phyloP scores from a whole-genome alignment of 177 flowering plant genomes.

The Vitis hybrid region DNA sequence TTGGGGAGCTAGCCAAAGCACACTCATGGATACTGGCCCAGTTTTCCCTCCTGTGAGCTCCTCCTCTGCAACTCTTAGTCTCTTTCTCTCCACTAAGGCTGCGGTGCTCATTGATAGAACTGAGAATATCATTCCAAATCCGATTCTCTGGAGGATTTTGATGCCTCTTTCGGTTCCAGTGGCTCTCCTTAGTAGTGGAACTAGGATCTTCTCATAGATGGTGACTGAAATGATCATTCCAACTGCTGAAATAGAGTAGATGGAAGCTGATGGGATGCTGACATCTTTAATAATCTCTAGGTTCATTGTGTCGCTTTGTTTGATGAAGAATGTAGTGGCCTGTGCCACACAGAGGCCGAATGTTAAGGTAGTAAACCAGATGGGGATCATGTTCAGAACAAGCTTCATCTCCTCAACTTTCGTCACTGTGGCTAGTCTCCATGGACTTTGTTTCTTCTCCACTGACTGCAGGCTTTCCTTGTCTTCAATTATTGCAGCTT shows the following conservation, averaged over 20 bases:
- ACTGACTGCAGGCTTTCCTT: background rate
- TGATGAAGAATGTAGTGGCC: slow-evolving; percentile 37
- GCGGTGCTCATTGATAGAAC: slow-evolving; percentile 21
- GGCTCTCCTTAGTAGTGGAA: slow-evolving; percentile 18
- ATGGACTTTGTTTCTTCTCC: slow-evolving; percentile 32
- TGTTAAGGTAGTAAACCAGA: slow-evolving; percentile 58
- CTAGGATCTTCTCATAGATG: slow-evolving; percentile 24
- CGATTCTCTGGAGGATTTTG: slow-evolving; percentile 38
- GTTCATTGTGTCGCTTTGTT: slow-evolving; percentile 32
- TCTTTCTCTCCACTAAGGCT: slow-evolving; percentile 31
- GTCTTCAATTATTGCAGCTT: slow-evolving; percentile 60
- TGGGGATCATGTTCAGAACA: slow-evolving; percentile 61
- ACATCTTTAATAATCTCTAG: slow-evolving; percentile 13
- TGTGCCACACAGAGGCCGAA: slow-evolving; percentile 50
- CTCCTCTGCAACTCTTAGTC: slow-evolving; percentile 18
- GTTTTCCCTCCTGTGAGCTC: background rate
- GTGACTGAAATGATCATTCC: slow-evolving; percentile 26
- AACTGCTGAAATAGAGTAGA: slow-evolving; percentile 14
- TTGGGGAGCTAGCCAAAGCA: slow-evolving; percentile 41
- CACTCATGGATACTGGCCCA: slow-evolving; percentile 17
- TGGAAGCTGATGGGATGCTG: slow-evolving; percentile 28
- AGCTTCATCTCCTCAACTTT: slow-evolving; percentile 78
- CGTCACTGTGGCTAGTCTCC: slow-evolving; percentile 67
- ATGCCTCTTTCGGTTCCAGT: slow-evolving; percentile 36
- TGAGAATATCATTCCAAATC: slow-evolving; percentile 31